These are phyloP conservation scores for Phlyctochytrium planicorne DNA, from an alignment of 192 early-diverging fungal genomes.

Conservation along the genomic window DNA sequence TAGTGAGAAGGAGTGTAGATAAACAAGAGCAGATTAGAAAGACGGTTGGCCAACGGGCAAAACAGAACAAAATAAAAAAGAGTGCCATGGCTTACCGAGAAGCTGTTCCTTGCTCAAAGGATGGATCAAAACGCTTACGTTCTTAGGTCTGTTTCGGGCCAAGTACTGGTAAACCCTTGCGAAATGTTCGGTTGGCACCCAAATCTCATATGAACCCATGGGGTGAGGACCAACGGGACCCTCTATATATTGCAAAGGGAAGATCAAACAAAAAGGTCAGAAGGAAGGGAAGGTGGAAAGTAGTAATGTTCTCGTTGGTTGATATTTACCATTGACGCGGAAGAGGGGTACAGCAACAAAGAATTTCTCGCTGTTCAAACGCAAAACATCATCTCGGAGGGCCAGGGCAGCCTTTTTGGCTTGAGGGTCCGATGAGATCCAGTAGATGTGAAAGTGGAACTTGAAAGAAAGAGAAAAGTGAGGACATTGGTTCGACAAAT, in stretches of 20 bases:
- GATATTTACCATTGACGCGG: no score
- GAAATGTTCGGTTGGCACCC: constrained; percentile 64
- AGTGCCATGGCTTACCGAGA: not conserved
- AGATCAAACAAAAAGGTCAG: not conserved
- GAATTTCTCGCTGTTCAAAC: constrained; percentile 43
- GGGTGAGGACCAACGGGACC: constrained; percentile 59
- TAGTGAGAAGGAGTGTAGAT: not conserved
- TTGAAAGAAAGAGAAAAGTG: no score
- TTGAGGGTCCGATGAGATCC: constrained; percentile 41
- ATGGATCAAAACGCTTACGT: constrained; percentile 58
- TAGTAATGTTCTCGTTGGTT: constrained; percentile 2
- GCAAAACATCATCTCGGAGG: constrained; percentile 32
- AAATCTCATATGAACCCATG: constrained; percentile 62
- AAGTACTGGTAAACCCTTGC: constrained; percentile 53
- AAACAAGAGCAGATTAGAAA: not conserved
- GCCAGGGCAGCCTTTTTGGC: constrained; percentile 22
- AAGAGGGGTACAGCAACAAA: constrained; percentile 54
- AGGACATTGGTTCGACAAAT: no score
- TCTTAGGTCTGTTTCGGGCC: constrained; percentile 42
- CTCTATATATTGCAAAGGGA: constrained; percentile 14
- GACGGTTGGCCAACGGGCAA: not conserved
- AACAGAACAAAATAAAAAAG: not conserved
- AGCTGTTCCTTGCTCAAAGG: constrained; percentile 54
- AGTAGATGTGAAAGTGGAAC: constrained; percentile 69
- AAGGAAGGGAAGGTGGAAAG: not conserved